Conservation (phyloP, 768 basidiomycete species). For the Phaeolepiota aurea region DNA sequence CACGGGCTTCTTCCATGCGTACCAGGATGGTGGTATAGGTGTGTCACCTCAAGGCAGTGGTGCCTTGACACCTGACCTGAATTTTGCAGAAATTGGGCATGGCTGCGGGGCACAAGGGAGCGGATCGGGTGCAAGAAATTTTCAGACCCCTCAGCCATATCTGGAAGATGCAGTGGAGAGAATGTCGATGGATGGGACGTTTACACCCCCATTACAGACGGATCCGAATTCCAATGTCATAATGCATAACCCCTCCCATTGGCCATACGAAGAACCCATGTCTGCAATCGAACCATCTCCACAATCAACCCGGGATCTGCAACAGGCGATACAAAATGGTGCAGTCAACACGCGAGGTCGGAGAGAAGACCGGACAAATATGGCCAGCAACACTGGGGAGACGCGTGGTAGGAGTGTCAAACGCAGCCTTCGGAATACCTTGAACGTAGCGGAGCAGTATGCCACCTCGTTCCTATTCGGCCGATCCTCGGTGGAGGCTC, state of each 20-base stretch:
- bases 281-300: conserved; percentile 22
- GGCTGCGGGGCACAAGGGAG: conserved; percentile 43
- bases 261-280: conserved; percentile 36
- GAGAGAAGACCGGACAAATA: conserved; percentile 8
- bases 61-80: conserved; percentile 62
- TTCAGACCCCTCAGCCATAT: background rate
- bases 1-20: conserved; percentile 51
- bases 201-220: background rate
- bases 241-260: conserved; percentile 7
- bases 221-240: background rate
- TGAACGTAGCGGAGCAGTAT: conserved; percentile 65
- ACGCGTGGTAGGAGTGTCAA: conserved; percentile 53
- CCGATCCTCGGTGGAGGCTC: conserved; percentile 23
- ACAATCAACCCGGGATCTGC: conserved; percentile 22
- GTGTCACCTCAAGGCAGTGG: conserved; percentile 39
- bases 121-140: background rate
- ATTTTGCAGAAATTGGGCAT: conserved; percentile 72
- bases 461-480: conserved; percentile 60
- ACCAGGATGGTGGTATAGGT: conserved; percentile 30
- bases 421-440: conserved; percentile 56
- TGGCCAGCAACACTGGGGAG: conserved; percentile 22
- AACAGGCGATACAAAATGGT: conserved; percentile 28
- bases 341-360: conserved; percentile 11
- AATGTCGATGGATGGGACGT: background rate
- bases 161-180: background rate